These are phyloP conservation scores for Gnetum montanum DNA, from an alignment of 75 land plant genomes.

Conservation along the genomic window DNA sequence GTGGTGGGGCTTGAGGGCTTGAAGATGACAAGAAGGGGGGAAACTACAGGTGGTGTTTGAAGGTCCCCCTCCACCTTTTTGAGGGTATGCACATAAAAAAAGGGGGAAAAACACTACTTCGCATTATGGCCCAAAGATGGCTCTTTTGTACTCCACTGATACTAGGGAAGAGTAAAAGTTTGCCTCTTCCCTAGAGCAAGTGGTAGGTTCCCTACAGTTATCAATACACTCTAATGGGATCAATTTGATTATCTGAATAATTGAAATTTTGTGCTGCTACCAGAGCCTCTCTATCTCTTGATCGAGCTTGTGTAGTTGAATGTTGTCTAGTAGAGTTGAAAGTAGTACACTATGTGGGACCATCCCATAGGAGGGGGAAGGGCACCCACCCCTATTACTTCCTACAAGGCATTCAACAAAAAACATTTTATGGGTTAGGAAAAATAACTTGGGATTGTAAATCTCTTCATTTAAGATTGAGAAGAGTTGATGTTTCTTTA, in stretches of 20 bases:
- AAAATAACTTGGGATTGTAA: too few species aligned
- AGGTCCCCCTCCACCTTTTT: too few species aligned
- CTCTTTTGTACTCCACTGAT: neutral
- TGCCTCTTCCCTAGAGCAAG: neutral
- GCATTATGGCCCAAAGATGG: neutral
- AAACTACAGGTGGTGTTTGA: too few species aligned
- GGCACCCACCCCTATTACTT: neutral
- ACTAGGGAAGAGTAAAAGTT: neutral
- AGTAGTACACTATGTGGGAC: neutral
- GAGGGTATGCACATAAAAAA: too few species aligned
- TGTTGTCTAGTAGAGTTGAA: neutral
- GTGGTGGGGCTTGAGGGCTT: too few species aligned
- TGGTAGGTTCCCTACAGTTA: neutral
- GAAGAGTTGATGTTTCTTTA: too few species aligned
- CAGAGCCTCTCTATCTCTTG: neutral
- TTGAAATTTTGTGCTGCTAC: neutral
- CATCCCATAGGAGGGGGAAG: neutral
- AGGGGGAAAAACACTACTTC: too few species aligned
- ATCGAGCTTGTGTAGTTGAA: neutral
- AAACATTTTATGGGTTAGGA: too few species aligned
- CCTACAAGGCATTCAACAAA: too few species aligned
- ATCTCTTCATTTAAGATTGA: neutral
- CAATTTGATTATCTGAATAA: neutral
- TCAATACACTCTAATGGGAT: neutral
- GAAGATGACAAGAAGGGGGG: too few species aligned